These are phyloP conservation scores for Mariannaea sp. DNA, from an alignment of 2,329 filamentous ascomycete genomes.

Conservation along the genomic window DNA sequence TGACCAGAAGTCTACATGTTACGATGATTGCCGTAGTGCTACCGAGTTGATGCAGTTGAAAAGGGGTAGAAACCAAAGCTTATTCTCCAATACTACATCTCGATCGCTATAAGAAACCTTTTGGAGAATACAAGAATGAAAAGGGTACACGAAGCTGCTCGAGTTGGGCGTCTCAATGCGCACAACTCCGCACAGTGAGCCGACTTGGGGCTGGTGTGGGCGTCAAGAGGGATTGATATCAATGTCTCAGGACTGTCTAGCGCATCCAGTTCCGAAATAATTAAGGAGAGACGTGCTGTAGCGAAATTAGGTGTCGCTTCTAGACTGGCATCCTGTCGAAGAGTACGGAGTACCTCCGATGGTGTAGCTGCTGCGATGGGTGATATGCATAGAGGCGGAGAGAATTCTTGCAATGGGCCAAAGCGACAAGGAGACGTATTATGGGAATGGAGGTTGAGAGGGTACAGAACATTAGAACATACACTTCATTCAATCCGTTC, in stretches of 20 bases:
- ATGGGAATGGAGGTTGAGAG: background rate
- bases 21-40: slow-evolving; percentile 54
- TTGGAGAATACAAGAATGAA: slow-evolving; percentile 52
- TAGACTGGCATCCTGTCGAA: slow-evolving; percentile 33
- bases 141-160: slow-evolving; percentile 59
- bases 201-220: slow-evolving; percentile 22
- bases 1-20: slow-evolving; percentile 54
- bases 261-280: slow-evolving; percentile 26
- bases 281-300: slow-evolving; percentile 21
- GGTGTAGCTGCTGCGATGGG: slow-evolving; percentile 43
- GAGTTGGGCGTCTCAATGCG: slow-evolving; percentile 65
- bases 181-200: slow-evolving; percentile 21
- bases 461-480: background rate
- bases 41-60: slow-evolving; percentile 57
- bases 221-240: slow-evolving; percentile 15
- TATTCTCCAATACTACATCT: slow-evolving; percentile 74
- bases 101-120: slow-evolving; percentile 62
- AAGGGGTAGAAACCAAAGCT: slow-evolving; percentile 67
- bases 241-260: slow-evolving; percentile 32
- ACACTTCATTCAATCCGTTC: slow-evolving; percentile 7
- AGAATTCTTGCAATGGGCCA: slow-evolving; percentile 47
- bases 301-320: background rate
- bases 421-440: background rate
- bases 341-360: too few relatives aligned
- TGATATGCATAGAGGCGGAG: slow-evolving; percentile 45